phyloP scores from a whole-genome alignment of 1,284 basidiomycete genomes.

The Hypsizygus ulmarius region DNA sequence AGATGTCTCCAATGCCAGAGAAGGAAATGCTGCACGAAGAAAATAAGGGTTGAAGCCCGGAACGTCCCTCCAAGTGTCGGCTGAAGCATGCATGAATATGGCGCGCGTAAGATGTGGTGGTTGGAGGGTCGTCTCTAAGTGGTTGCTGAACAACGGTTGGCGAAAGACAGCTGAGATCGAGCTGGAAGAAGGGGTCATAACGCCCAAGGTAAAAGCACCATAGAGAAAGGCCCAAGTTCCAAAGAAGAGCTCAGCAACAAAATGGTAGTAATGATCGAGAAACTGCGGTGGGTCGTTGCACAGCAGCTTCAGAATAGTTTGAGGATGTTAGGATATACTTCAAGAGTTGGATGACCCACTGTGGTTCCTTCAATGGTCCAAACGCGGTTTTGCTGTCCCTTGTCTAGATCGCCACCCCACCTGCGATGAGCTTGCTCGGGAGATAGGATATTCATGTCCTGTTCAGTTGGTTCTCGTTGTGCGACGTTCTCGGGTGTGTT shows the following conservation, averaged over 20 bases:
- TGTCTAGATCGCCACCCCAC: slow-evolving; percentile 50
- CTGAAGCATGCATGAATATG: slow-evolving; percentile 62
- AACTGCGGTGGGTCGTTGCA: slow-evolving; percentile 71
- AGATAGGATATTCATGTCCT: slow-evolving; percentile 60
- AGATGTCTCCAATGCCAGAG: slow-evolving; percentile 62
- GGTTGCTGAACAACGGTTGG: slow-evolving; percentile 5
- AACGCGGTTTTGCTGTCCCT: slow-evolving; percentile 46
- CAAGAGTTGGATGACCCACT: slow-evolving; percentile 34
- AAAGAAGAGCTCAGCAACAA: slow-evolving; percentile 74
- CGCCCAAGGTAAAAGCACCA: slow-evolving; percentile 38
- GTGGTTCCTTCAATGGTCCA: slow-evolving; percentile 71
- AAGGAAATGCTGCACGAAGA: slow-evolving; percentile 74
- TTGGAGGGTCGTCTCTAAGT: slow-evolving; percentile 16
- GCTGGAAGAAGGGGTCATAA: not conserved
- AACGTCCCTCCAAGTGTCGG: slow-evolving; percentile 66
- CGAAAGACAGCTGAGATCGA: no score
- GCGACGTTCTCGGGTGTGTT: slow-evolving; percentile 63
- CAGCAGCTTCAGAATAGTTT: slow-evolving; percentile 41
- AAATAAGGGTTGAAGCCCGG: slow-evolving; percentile 75
- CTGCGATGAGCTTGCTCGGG: slow-evolving; percentile 55
- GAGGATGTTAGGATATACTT: not conserved
- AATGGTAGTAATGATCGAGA: slow-evolving; percentile 80
- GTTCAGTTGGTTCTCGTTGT: slow-evolving; percentile 59
- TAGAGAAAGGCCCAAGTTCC: slow-evolving; percentile 73
- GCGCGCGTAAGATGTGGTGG: slow-evolving; percentile 61